Conservation (phyloP, 192 early-diverging fungal genomes). For the Podila verticillata region DNA sequence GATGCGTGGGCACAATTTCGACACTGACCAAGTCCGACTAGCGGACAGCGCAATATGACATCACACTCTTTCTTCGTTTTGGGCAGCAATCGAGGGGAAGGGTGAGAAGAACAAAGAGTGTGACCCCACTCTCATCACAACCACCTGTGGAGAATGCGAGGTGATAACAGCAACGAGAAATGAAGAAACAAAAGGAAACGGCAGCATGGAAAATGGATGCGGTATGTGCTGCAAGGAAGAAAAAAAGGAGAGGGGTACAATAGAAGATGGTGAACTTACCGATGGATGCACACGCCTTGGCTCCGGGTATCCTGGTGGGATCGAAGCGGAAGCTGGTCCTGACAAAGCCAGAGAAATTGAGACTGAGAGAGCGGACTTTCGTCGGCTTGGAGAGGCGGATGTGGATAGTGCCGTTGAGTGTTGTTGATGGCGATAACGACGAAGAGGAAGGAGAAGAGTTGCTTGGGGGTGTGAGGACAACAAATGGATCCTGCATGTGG, state of each 20-base stretch:
- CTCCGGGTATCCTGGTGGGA: slow-evolving; percentile 20
- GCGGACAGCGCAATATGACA: background rate
- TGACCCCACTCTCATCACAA: background rate
- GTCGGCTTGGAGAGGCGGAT: slow-evolving; percentile 35
- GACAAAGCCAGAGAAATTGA: slow-evolving; percentile 24
- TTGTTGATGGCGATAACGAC: background rate
- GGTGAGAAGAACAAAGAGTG: background rate
- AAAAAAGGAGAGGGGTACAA: background rate
- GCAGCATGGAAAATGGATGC: background rate
- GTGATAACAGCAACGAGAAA: too few relatives aligned
- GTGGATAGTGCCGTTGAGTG: slow-evolving; percentile 21
- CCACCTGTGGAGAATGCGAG: too few relatives aligned
- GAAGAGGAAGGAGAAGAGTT: background rate
- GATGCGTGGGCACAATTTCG: too few relatives aligned
- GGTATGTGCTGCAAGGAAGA: background rate
- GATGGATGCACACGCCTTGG: slow-evolving; percentile 11
- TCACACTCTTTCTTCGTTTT: slow-evolving; percentile 7
- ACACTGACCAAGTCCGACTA: too few relatives aligned
- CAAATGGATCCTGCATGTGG: background rate
- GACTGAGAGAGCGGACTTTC: slow-evolving; percentile 29
- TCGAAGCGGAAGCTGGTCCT: slow-evolving; percentile 30
- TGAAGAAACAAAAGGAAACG: background rate
- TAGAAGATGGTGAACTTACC: background rate
- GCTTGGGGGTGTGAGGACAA: background rate
- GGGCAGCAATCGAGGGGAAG: background rate